Evolutionary conservation across 768 basidiomycete genomes (phyloP).

Genomic region (Amanita inopinata): DNA sequence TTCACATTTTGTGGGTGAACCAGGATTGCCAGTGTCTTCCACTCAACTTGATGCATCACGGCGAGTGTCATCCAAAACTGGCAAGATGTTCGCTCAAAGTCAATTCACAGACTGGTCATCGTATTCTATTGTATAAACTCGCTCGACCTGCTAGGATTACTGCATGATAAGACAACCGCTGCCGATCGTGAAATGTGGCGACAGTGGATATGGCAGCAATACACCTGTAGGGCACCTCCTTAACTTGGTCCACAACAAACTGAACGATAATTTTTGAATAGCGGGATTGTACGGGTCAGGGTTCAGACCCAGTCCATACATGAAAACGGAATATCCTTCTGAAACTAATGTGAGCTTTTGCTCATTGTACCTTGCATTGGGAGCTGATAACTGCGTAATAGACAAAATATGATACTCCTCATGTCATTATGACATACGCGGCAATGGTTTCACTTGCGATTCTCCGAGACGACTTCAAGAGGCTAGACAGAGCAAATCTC

Average conservation of each 20-base stretch:
- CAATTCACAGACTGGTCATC: slow-evolving; percentile 56
- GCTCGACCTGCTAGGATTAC: slow-evolving; percentile 61
- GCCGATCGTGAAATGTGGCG: slow-evolving; percentile 55
- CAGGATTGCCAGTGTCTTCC: slow-evolving; percentile 58
- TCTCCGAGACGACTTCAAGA: slow-evolving; percentile 74
- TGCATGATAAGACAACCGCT: slow-evolving; percentile 36
- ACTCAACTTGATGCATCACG: slow-evolving; percentile 65
- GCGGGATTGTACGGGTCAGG: slow-evolving; percentile 53
- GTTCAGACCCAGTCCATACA: slow-evolving; percentile 69
- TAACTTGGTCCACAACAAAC: not conserved
- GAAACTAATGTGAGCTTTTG: slow-evolving; percentile 10
- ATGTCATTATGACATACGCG: slow-evolving; percentile 92
- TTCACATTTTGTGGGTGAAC: slow-evolving; percentile 5
- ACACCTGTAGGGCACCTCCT: slow-evolving; percentile 33
- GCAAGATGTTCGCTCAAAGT: slow-evolving; percentile 11
- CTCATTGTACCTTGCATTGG: not conserved
- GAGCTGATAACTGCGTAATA: slow-evolving; percentile 18
- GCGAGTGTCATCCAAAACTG: slow-evolving; percentile 26
- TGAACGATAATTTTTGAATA: slow-evolving; percentile 15
- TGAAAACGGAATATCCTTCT: slow-evolving; percentile 28
- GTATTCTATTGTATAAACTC: slow-evolving; percentile 84
- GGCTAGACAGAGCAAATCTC: slow-evolving; percentile 63
- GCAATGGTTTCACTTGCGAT: slow-evolving; percentile 77
- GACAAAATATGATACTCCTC: slow-evolving; percentile 55
- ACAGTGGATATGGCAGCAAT: slow-evolving; percentile 87